phyloP scores from a whole-genome alignment of 495 filamentous ascomycete genomes.

The Talaromyces adpressus region DNA sequence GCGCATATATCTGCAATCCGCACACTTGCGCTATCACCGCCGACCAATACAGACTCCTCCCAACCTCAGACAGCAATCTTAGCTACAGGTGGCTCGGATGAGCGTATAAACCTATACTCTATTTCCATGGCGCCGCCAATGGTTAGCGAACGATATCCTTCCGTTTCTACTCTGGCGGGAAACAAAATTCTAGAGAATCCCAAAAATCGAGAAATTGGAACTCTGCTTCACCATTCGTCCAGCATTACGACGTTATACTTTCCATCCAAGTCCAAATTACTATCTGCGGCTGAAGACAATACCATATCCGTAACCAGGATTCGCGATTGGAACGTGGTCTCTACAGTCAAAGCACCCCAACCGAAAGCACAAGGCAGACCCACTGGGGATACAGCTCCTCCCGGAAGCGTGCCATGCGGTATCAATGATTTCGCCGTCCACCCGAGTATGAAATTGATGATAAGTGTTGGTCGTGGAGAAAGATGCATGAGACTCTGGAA shows the following conservation, averaged over 20 bases:
- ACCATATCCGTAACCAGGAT: constrained; percentile 78
- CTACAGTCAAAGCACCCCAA: constrained; percentile 82
- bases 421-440: constrained; percentile 95
- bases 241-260: constrained; percentile 74
- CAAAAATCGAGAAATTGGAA: constrained; percentile 80
- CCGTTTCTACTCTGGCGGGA: constrained; percentile 54
- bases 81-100: constrained; percentile 85
- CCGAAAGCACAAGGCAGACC: constrained; percentile 78
- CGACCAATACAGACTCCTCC: constrained; percentile 47
- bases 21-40: constrained; percentile 79
- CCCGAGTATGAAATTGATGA: constrained; percentile 91
- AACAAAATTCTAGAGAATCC: constrained; percentile 72
- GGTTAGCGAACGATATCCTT: constrained; percentile 36
- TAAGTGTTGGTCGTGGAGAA: constrained; percentile 84
- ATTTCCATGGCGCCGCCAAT: constrained; percentile 63
- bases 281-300: constrained; percentile 79
- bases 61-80: constrained; percentile 69
- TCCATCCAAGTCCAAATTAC: constrained; percentile 78
- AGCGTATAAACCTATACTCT: constrained; percentile 90
- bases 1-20: constrained; percentile 87
- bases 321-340: constrained; percentile 83
- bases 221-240: constrained; percentile 76
- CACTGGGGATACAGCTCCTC: constrained; percentile 79
- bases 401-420: constrained; percentile 79
- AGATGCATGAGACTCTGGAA: constrained; percentile 93